Percentiles rank a stretch among this genome's conserved stretches.
Conservation (phyloP, 441 rosid genomes). For the Aquilaria agallochum region DNA sequence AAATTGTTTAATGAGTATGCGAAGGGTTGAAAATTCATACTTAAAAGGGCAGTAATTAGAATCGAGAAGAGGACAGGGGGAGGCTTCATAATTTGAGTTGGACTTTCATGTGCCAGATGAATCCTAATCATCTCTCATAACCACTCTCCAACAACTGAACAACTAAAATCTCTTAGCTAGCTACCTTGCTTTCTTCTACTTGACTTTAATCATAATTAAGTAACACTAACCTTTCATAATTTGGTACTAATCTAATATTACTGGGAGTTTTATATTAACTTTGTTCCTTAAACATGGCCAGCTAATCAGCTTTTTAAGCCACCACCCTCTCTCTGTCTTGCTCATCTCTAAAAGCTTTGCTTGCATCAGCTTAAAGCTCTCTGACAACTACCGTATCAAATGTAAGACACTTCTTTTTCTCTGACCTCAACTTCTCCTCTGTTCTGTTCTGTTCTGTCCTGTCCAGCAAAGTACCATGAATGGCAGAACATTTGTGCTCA, state of each 20-base stretch:
- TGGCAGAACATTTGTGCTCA: conserved; percentile 58
- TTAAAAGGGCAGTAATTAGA: background rate
- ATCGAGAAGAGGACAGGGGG: conserved; percentile 7
- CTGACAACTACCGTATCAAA: background rate
- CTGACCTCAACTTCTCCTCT: no score
- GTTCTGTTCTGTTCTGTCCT: no score
- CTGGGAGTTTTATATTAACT: conserved; percentile 7
- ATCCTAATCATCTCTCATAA: conserved; percentile 33
- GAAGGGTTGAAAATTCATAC: background rate
- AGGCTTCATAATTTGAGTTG: conserved; percentile 17
- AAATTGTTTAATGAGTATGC: background rate
- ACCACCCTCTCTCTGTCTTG: background rate
- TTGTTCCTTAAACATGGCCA: conserved; percentile 45
- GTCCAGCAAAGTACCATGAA: conserved; percentile 28
- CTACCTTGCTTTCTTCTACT: conserved; percentile 1
- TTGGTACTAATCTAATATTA: conserved; percentile 1
- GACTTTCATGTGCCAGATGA: conserved; percentile 27
- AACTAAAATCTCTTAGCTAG: conserved; percentile 12
- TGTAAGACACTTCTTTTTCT: no score
- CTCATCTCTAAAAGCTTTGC: background rate
- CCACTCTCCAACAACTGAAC: conserved; percentile 48
- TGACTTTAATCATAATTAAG: conserved; percentile 9
- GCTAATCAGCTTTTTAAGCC: conserved; percentile 20
- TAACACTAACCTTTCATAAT: conserved; percentile 10
- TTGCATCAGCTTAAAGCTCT: background rate